Evolutionary conservation across 2,329 filamentous ascomycete genomes (phyloP).

Genomic region (Pseudopyricularia cyperi): DNA sequence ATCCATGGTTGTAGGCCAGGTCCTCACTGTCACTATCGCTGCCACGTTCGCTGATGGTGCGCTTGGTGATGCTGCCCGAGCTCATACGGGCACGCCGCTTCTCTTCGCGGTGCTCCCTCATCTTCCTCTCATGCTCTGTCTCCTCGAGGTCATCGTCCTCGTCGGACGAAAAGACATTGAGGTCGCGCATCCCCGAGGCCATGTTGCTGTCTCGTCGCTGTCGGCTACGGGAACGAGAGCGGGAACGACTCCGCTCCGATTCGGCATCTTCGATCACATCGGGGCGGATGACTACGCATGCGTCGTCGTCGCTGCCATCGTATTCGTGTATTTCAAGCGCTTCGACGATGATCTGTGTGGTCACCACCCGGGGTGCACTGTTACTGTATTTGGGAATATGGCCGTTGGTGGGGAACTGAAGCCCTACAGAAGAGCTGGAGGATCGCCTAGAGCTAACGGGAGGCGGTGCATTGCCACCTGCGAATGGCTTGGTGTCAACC

Average conservation of each 20-base stretch:
- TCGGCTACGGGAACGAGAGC: constrained; percentile 8
- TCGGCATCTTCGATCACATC: constrained; percentile 31
- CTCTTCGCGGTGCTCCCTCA: constrained; percentile 22
- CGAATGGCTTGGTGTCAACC: constrained; percentile 10
- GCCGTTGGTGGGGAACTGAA: neutral
- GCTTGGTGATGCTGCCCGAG: constrained; percentile 40
- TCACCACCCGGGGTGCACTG: neutral
- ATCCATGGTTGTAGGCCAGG: constrained; percentile 11
- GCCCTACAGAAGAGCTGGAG: constrained; percentile 2
- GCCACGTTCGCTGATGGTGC: constrained; percentile 37
- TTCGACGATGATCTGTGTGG: constrained; percentile 5
- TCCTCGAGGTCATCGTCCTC: constrained; percentile 24
- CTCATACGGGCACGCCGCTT: constrained; percentile 32
- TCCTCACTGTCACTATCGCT: constrained; percentile 34
- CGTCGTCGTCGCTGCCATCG: constrained; percentile 23
- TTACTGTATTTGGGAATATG: constrained; percentile 1
- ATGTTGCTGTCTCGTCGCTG: constrained; percentile 27
- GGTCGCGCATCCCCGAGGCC: constrained; percentile 29
- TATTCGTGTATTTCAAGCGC: constrained; percentile 13
- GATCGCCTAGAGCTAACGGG: constrained; percentile 10
- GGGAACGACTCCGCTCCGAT: constrained; percentile 10
- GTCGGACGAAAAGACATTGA: constrained; percentile 29
- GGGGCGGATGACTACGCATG: constrained; percentile 27
- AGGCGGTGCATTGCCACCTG: constrained; percentile 9
- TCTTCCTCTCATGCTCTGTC: constrained; percentile 10